Percentiles rank a stretch among this genome's conserved stretches.
Evolutionary conservation across 768 basidiomycete genomes (phyloP).

Genomic region (Mycena metata): DNA sequence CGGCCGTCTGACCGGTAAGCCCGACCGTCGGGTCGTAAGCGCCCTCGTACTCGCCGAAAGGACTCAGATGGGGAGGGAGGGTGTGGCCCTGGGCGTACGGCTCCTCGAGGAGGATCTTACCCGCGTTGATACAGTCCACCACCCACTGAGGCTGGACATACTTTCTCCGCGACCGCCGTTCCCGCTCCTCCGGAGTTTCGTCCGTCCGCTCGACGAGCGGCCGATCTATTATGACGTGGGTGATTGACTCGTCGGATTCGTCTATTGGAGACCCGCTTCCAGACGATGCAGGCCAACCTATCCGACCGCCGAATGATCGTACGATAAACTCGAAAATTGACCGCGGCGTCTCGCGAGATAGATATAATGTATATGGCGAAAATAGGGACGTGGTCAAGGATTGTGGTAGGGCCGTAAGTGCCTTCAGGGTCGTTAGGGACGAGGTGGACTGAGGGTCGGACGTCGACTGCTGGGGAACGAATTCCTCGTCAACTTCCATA

Average conservation of each 20-base stretch:
- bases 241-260: constrained; percentile 86
- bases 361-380: constrained; percentile 88
- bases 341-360: constrained; percentile 93
- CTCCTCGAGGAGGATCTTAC: constrained; percentile 87
- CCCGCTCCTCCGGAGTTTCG: constrained; percentile 71
- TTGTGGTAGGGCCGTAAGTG: constrained; percentile 71
- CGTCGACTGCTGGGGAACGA: constrained; percentile 71
- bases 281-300: constrained; percentile 89
- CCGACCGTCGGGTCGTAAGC: constrained; percentile 78
- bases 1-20: constrained; percentile 51
- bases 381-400: constrained; percentile 77
- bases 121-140: constrained; percentile 93
- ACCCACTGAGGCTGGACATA: constrained; percentile 99
- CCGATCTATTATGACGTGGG: constrained; percentile 95
- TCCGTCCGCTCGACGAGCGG: constrained; percentile 67
- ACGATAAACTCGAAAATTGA: constrained; percentile 95
- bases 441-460: constrained; percentile 59
- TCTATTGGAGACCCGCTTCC: constrained; percentile 86
- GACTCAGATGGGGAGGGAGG: constrained; percentile 95
- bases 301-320: constrained; percentile 90
- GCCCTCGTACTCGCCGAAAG: constrained; percentile 87
- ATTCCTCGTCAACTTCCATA: constrained; percentile 72
- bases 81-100: constrained; percentile 87
- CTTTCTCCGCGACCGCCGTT: constrained; percentile 77
- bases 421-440: constrained; percentile 77